These are phyloP conservation scores for Closterium sp. DNA, from an alignment of 139 green algal genomes.

Conservation along the genomic window DNA sequence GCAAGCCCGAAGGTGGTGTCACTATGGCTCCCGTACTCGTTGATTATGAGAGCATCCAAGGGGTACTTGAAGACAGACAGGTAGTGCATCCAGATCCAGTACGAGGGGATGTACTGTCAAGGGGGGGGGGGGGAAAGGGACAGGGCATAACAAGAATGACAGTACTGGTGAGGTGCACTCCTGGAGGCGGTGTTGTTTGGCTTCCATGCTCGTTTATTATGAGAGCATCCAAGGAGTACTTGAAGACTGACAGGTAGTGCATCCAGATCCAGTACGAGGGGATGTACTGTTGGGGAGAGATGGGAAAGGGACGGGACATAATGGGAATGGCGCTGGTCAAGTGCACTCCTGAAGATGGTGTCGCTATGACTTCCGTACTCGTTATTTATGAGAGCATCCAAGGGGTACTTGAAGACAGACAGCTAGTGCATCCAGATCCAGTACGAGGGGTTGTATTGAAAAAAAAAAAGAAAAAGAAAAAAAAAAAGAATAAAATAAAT, in stretches of 20 bases:
- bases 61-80: constrained; percentile 58
- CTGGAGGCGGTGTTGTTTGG: not conserved
- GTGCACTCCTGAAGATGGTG: not conserved
- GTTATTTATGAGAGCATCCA: constrained; percentile 48
- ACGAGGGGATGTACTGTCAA: constrained; percentile 50
- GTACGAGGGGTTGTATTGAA: no score
- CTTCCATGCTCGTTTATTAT: constrained; percentile 48
- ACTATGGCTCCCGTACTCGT: constrained; percentile 41
- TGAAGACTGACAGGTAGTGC: constrained; percentile 58
- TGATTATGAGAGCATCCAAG: constrained; percentile 48
- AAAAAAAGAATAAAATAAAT: no score
- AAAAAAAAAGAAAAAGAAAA: no score
- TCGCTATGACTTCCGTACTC: constrained; percentile 19
- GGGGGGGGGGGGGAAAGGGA: no score
- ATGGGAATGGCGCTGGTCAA: no score
- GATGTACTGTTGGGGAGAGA: constrained; percentile 33
- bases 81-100: constrained; percentile 61
- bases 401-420: constrained; percentile 56
- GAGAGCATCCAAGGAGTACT: constrained; percentile 51
- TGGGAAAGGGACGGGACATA: no score
- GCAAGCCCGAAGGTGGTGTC: not conserved
- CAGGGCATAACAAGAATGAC: no score
- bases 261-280: constrained; percentile 56
- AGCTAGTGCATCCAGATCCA: constrained; percentile 61
- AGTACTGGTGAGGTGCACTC: not conserved